Evolutionary conservation across 1,284 basidiomycete genomes (phyloP), one percentile per base, ranked within the genome.

Genomic region (Athelia sp.): DNA sequence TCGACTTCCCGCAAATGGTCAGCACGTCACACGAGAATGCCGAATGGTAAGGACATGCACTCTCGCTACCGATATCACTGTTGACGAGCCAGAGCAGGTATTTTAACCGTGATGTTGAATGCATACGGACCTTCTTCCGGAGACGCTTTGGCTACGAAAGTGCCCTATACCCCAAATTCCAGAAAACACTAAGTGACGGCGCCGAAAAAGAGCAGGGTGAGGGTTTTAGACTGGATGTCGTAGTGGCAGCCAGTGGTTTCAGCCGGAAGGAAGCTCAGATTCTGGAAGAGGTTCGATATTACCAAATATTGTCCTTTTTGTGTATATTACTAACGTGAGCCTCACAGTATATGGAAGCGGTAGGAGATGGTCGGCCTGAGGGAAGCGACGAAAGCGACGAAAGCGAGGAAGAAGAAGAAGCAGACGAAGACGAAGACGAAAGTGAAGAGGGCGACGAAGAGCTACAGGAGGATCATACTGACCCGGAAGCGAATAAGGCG

Each of bases 1-100:
- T 99, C 58, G 97, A 99, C 72, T 99, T 99, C 64, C 96, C 96
- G 2, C 96, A 99, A 72, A 98, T 99, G 96, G 92, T 99, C 67
- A 94, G 90, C 74, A 96, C 92, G 32, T 90, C 94, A 45, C 96
- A 99, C 62, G 82, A 86, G 61, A 98, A 99, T 66, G 97, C 96
- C 10, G 96, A 98, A 73, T 97, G 88, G 93, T 95, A 60, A 68
- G 87, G 52, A 21, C 15, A 35, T 56, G 55, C 49, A 52, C 50
- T 14, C 11, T 23, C 13, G 26, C 31, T 32, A n/a, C 35, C 43
- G 35, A 21, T 49, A 43, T 51, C 59, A 50, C 36, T 18, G 19
- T 54, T 31, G 47, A 49, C 43, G 49, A 50, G 24, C 26, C 29
- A 47, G 36, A 54, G 24, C 60, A 96, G 94, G 88, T 99, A 97